A percentile compares a stretch with the other conserved stretches of the same genome.
These are phyloP conservation scores for Novymonas esmeraldas DNA, from an alignment of 208 protist species.

Conservation along the genomic window DNA sequence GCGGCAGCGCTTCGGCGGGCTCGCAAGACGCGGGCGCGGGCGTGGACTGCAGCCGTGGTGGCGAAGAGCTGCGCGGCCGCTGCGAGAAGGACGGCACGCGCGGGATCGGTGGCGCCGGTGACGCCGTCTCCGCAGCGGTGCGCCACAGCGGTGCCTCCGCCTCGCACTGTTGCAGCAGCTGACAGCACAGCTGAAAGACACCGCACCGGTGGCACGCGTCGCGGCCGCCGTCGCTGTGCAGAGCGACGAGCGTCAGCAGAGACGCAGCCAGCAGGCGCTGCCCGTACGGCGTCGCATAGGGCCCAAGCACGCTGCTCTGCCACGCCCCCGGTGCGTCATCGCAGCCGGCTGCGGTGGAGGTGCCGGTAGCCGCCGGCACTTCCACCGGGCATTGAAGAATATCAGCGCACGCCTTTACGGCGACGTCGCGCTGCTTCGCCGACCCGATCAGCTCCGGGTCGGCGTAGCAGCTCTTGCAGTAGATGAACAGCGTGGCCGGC, in stretches of 20 bases:
- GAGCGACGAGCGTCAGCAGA: constrained; percentile 60
- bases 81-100: constrained; percentile 4
- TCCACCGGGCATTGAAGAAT: constrained; percentile 62
- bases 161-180: constrained; percentile 48
- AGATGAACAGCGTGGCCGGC: constrained; percentile 86
- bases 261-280: constrained; percentile 72
- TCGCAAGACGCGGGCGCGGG: not conserved
- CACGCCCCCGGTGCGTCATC: constrained; percentile 50
- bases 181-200: constrained; percentile 66
- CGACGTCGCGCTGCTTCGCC: constrained; percentile 46
- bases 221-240: constrained; percentile 54
- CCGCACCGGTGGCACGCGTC: constrained; percentile 51
- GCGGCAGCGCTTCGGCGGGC: constrained; percentile 1
- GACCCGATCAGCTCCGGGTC: constrained; percentile 73
- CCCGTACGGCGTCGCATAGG: constrained; percentile 54
- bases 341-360: not conserved
- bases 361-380: constrained; percentile 23
- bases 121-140: not conserved
- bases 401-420: constrained; percentile 57
- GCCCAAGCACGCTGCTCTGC: constrained; percentile 70
- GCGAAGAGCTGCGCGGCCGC: not conserved
- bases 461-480: constrained; percentile 81
- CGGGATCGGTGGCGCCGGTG: constrained; percentile 3
- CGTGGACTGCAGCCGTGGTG: not conserved
- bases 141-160: constrained; percentile 24